Evolutionary conservation across 106 monocot genomes (phyloP), one percentile per base, ranked within the genome.

Genomic region (Vanilla planifolia): DNA sequence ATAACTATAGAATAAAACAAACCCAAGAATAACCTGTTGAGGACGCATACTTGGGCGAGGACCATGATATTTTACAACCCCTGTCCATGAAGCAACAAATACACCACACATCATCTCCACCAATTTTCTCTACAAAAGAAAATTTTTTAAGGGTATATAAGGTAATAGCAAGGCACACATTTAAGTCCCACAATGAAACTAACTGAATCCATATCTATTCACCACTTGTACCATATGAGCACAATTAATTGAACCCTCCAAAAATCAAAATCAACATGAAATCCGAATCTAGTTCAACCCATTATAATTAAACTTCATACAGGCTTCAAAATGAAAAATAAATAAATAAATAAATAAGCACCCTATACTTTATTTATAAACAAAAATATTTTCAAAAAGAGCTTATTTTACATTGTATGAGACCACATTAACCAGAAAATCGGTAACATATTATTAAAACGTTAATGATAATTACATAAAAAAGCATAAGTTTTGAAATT

Each of bases 1-100:
- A 30, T 55, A 2, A 66, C 19, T 33, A 29, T 4, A 47, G 5
- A 67, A 55, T 43, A 67, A 50, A 56, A 17, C 9, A 8, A 40
- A 20, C 42, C 51, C 34, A 19, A 30, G 46, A 23, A 52, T 45
- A 40, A 95, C 95, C 86, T 95, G 95, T 48, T 86, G 80, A 60
- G 90, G 95, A 8, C 95, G 86, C 76, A 74, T 90, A 63, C 90
- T 90, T 5, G 95, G 95, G 1, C 95, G 86, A 59, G 95, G 90
- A 11, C 95, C 95, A 69, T 95, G 95, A 67, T 95, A 95, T 55
- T 77, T 95, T 58, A 95, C 71, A 28, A 95, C 95, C 43, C 95
- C 95, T 32, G 95, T 95, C 95, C 95, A 95, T 39, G 95, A 95
- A 72, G 90, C 81, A 72, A 95, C 95, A 83, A 95, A 95, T 20